phyloP scores from a whole-genome alignment of 331 rosid genomes.

The Quercus tomentella region DNA sequence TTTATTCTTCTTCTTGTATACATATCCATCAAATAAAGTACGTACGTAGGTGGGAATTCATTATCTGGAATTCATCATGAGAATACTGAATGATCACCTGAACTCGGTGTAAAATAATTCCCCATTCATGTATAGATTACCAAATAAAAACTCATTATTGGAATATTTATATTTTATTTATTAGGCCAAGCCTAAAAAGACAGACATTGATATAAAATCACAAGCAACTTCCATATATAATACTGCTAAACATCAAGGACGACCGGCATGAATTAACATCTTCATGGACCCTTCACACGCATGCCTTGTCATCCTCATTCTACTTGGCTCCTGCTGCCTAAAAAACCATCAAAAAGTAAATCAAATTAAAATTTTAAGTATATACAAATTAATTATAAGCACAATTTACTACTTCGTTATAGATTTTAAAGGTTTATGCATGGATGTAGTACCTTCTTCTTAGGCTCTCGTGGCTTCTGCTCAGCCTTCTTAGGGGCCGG shows the following conservation, averaged over 20 bases:
- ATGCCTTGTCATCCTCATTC: slow-evolving; percentile 6
- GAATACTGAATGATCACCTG: too few species aligned
- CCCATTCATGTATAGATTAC: not conserved
- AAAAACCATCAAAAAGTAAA: not conserved
- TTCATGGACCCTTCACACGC: slow-evolving; percentile 6
- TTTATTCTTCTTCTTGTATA: too few species aligned
- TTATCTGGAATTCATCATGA: too few species aligned
- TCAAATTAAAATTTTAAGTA: not conserved
- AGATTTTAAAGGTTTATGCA: not conserved
- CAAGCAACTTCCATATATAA: not conserved
- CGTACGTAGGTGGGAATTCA: too few species aligned
- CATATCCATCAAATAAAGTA: too few species aligned
- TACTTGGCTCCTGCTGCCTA: slow-evolving; percentile 27
- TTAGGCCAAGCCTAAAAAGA: slow-evolving; percentile 23
- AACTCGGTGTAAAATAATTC: not conserved
- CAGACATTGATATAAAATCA: slow-evolving; percentile 3
- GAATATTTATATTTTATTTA: slow-evolving; percentile 16
- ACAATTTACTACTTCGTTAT: too few species aligned
- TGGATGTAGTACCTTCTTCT: slow-evolving; percentile 53
- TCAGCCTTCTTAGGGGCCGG: slow-evolving; percentile 55
- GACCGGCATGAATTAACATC: slow-evolving; percentile 7
- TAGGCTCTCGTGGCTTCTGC: slow-evolving; percentile 46
- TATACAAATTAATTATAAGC: too few species aligned
- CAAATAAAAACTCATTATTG: not conserved
- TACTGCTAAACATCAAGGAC: slow-evolving; percentile 4